Evolutionary conservation across 495 filamentous ascomycete species (phyloP).

Genomic region (Xylaria sp.): DNA sequence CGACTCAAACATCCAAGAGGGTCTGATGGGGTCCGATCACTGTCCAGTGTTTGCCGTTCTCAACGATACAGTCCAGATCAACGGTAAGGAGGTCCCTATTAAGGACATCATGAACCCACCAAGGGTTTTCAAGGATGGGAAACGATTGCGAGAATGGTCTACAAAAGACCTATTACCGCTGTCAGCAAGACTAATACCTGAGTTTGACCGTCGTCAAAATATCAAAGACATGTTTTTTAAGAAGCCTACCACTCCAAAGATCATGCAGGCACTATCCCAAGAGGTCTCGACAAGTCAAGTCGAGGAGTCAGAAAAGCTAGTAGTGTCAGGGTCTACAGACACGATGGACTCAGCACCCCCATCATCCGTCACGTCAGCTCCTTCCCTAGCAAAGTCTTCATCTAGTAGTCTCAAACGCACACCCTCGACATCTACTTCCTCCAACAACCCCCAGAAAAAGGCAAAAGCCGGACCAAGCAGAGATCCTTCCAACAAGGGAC

Average conservation of each 20-base stretch:
- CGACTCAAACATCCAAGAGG: constrained; percentile 94
- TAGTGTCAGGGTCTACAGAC: constrained; percentile 2
- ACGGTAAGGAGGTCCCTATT: constrained; percentile 61
- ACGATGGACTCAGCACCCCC: constrained; percentile 30
- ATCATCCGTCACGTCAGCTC: constrained; percentile 18
- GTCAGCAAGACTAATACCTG: constrained; percentile 83
- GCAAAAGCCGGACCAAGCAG: constrained; percentile 40
- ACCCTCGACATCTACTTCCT: constrained; percentile 34
- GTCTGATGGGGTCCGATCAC: constrained; percentile 94
- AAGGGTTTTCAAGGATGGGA: constrained; percentile 75
- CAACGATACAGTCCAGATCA: constrained; percentile 63
- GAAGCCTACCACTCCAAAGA: constrained; percentile 38
- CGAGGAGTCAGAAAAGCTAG: not conserved
- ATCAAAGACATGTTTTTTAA: constrained; percentile 94
- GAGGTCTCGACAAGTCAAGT: constrained; percentile 29
- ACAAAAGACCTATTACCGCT: constrained; percentile 70
- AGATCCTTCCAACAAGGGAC: constrained; percentile 58
- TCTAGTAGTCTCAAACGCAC: constrained; percentile 43
- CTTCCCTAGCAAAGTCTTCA: constrained; percentile 35
- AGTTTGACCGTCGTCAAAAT: constrained; percentile 82
- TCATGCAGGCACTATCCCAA: constrained; percentile 25
- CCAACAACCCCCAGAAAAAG: constrained; percentile 50
- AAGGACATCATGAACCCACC: constrained; percentile 81
- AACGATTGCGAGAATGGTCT: constrained; percentile 70
- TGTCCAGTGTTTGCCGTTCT: constrained; percentile 90